Evolutionary conservation across 176 grass and related monocot species (phyloP).

Genomic region (Oropetium thomaeum): DNA sequence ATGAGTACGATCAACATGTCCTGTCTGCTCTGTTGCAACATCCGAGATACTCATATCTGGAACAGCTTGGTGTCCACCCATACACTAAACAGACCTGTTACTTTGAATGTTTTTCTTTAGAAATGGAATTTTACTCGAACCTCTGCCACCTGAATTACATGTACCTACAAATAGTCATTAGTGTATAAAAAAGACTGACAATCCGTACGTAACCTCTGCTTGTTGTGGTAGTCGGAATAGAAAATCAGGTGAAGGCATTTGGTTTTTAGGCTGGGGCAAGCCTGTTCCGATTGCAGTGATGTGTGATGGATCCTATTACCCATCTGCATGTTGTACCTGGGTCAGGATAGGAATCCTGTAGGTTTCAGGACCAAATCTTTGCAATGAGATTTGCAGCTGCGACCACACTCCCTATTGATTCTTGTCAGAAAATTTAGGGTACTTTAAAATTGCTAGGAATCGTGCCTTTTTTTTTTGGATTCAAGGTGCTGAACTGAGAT

Average conservation of each 20-base stretch:
- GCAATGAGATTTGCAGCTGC: neutral
- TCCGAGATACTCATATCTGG: conserved; percentile 23
- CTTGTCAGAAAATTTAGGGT: neutral
- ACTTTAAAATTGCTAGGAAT: too few relatives aligned
- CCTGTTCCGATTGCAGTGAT: neutral
- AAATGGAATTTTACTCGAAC: too few relatives aligned
- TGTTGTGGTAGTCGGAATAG: conserved; percentile 1
- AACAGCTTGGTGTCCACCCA: neutral
- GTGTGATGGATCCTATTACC: neutral
- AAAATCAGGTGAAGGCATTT: neutral
- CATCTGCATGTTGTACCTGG: neutral
- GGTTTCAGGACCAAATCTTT: neutral
- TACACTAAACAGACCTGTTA: neutral
- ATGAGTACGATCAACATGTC: conserved; percentile 19
- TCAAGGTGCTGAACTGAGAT: neutral
- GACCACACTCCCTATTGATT: neutral
- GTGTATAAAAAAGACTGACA: too few relatives aligned
- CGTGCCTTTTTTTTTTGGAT: neutral
- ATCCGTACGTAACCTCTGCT: too few relatives aligned
- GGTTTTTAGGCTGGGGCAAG: neutral
- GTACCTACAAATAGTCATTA: too few relatives aligned
- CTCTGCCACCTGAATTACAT: too few relatives aligned
- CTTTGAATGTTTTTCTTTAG: neutral
- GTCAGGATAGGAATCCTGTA: conserved; percentile 5
- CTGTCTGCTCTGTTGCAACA: conserved; percentile 29